Conservation (phyloP, 345 rosid species). For the Eucalyptus marginata region DNA sequence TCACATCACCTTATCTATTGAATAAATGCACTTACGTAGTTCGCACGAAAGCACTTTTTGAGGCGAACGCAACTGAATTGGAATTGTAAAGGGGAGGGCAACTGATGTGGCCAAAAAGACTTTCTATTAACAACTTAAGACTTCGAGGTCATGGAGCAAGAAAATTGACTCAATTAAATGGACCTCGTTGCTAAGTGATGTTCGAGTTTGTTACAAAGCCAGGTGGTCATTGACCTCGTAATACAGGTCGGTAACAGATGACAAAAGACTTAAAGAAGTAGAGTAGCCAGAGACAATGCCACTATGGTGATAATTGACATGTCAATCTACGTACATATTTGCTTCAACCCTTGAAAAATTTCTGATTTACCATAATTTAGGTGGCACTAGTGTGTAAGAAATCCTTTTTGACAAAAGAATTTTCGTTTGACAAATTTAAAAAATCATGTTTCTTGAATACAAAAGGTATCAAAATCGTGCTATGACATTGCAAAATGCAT, state of each 20-base stretch:
- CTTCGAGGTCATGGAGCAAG: not conserved
- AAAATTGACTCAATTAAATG: not conserved
- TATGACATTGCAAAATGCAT: not conserved
- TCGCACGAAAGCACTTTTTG: not conserved
- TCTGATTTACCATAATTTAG: not conserved
- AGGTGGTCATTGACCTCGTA: not conserved
- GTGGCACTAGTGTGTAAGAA: not conserved
- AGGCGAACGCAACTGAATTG: not conserved
- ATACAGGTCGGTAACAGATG: fast-evolving
- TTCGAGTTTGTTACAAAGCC: not conserved
- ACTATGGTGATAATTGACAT: not conserved
- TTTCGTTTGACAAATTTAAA: not conserved
- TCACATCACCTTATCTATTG: not conserved
- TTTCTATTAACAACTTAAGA: not conserved
- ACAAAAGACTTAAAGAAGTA: not conserved
- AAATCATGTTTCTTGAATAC: too few relatives aligned
- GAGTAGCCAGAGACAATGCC: fast-evolving
- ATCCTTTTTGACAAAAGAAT: not conserved
- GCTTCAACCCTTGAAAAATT: not conserved
- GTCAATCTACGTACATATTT: not conserved
- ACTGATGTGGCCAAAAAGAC: not conserved
- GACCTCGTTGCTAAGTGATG: not conserved
- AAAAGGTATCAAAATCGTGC: not conserved
- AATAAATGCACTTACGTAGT: not conserved
- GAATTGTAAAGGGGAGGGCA: not conserved